Conservation (phyloP, 768 basidiomycete species). For the Hebeloma cylindrosporum region DNA sequence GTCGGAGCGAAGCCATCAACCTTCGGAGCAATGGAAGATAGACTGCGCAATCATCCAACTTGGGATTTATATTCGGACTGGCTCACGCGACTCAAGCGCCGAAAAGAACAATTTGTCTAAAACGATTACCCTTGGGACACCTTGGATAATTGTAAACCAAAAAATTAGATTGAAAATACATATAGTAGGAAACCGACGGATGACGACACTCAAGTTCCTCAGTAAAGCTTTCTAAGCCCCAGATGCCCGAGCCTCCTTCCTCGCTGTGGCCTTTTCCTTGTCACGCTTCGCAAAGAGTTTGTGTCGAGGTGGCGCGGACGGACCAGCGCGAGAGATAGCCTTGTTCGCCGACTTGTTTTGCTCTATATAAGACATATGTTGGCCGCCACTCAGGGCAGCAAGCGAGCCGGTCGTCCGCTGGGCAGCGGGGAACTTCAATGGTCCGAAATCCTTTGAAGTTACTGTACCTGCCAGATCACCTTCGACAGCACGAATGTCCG, state of each 20-base stretch:
- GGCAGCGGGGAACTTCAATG: slow-evolving; percentile 61
- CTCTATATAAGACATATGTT: slow-evolving; percentile 92
- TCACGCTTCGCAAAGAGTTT: slow-evolving; percentile 84
- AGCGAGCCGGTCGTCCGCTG: slow-evolving; percentile 83
- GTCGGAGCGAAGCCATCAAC: too few relatives aligned
- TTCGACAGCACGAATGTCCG: slow-evolving; percentile 80
- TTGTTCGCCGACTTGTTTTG: slow-evolving; percentile 91
- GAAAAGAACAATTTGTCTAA: too few relatives aligned
- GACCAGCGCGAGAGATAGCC: slow-evolving; percentile 55
- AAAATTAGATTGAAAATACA: too few relatives aligned
- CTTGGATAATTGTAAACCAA: too few relatives aligned
- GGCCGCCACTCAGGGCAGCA: slow-evolving; percentile 81
- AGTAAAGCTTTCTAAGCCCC: background rate
- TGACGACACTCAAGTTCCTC: too few relatives aligned
- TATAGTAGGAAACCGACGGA: too few relatives aligned
- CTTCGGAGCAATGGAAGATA: too few relatives aligned
- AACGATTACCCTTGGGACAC: too few relatives aligned
- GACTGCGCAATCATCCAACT: too few relatives aligned
- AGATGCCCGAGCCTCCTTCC: slow-evolving; percentile 40
- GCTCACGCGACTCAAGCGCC: too few relatives aligned
- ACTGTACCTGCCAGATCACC: slow-evolving; percentile 85
- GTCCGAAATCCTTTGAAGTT: slow-evolving; percentile 86
- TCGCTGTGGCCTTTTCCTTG: slow-evolving; percentile 61
- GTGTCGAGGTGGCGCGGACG: slow-evolving; percentile 51
- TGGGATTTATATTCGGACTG: too few relatives aligned